A percentile compares a stretch with the other conserved stretches of the same genome.
These are phyloP conservation scores for Secale cereale DNA, from an alignment of 176 grass and related monocot genomes.

Conservation along the genomic window DNA sequence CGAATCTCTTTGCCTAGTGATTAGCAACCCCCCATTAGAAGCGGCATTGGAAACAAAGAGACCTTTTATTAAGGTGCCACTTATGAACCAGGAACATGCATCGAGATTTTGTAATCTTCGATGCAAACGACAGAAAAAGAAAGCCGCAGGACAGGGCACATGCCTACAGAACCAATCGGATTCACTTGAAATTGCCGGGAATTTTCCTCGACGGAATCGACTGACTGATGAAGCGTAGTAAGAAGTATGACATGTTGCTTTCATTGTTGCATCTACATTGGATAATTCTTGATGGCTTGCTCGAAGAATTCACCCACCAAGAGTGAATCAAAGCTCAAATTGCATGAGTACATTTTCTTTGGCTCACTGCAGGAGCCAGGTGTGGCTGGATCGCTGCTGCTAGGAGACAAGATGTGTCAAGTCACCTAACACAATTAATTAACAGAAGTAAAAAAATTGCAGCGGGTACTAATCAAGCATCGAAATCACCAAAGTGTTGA, in stretches of 20 bases:
- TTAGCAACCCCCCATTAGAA: conserved; percentile 33
- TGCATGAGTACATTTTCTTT: not conserved
- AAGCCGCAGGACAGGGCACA: not conserved
- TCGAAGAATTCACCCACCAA: not conserved
- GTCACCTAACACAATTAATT: not conserved
- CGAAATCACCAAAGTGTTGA: not conserved
- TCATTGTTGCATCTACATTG: not conserved
- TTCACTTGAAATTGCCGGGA: conserved; percentile 32
- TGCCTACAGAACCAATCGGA: not conserved
- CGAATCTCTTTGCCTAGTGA: conserved; percentile 30
- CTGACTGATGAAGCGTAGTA: not conserved
- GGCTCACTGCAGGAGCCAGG: not conserved
- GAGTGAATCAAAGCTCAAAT: not conserved
- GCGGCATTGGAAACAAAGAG: conserved; percentile 39
- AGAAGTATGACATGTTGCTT: not conserved
- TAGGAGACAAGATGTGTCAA: not conserved
- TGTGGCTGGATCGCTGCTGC: not conserved
- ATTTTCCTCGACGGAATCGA: conserved; percentile 2
- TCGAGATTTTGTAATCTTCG: conserved; percentile 14
- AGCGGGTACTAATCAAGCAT: not conserved
- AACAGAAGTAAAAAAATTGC: not conserved
- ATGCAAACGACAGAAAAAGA: conserved; percentile 24
- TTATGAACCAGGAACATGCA: conserved; percentile 41
- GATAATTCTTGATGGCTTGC: not conserved
- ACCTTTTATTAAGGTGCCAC: conserved; percentile 27